Base-by-base conservation (phyloP, 2,329 filamentous ascomycete species). In the Cryphonectria naterciae region DNA sequence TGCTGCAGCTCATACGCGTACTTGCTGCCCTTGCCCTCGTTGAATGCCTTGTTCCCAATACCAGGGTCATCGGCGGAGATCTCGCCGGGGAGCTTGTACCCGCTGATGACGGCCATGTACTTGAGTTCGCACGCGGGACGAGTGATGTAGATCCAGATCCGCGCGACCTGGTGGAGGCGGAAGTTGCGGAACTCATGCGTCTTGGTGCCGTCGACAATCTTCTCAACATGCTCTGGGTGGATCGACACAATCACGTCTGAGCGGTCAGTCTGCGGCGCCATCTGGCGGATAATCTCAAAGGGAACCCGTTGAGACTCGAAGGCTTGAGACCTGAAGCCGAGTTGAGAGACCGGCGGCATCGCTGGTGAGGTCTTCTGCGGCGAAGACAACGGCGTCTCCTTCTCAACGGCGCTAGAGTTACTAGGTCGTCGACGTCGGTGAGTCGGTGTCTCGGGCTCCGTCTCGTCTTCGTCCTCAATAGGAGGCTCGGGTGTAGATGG, bases 101-200 rank as follows among this genome's bases (percentile, higher is more conserved):
- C 77, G 0, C 85, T 82, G 22, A 91, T 83, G 15, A 83, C 83
- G 19, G 87, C 88, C 84, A 91, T 89, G 75, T 91, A 90, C 67
- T 81, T 85, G 11, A 92, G 78, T 69, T 85, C 79, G n/a, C 79
- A 82, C 13, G 78, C 76, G 0, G 83, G 86, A 43, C 76, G 79
- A 22, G 81, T 87, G 22, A 83, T 82, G 74, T 90, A 89, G 22
- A 92, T 81, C 90, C 90, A 92, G 74, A 91, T 83, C n/a, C 89
- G 87, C 25, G 79, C 81, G 6, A 90, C 86, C 22, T 84, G 76
- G 1, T 88, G 87, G 32, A 92, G 84, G 65, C 82, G 84, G 80
- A 87, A 90, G 22, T 81, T 79, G 60, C 89, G 83, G 71, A 87
- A 86, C 67, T 91, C 83, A 75, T 90, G 84, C 68, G 88, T 82